Percentiles rank a stretch among this genome's conserved stretches.
phyloP scores from a whole-genome alignment of 2,329 filamentous ascomycete species.

The Fusarium udum region DNA sequence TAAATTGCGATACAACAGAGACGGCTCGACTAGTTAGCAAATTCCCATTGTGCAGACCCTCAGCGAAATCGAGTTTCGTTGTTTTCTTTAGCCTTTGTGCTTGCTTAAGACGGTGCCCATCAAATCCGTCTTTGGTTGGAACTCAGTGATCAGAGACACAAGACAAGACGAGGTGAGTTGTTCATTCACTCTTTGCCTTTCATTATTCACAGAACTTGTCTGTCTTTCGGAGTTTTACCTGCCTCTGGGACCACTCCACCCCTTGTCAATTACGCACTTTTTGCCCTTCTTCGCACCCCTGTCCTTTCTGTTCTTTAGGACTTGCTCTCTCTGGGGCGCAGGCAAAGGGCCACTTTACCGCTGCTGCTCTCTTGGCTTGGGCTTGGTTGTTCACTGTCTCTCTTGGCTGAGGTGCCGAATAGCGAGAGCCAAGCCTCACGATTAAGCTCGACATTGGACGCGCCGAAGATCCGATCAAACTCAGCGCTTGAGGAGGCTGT shows the following conservation, averaged over 20 bases:
- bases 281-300: slow-evolving; percentile 5
- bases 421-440: slow-evolving; percentile 36
- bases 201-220: not conserved
- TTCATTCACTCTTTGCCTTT: not conserved
- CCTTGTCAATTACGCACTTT: slow-evolving; percentile 23
- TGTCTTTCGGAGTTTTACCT: not conserved
- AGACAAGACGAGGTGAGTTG: slow-evolving; percentile 1
- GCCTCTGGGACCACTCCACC: slow-evolving; percentile 23
- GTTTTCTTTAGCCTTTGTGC: not conserved
- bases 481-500: slow-evolving; percentile 18
- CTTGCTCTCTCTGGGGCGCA: slow-evolving; percentile 22
- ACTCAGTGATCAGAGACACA: not conserved
- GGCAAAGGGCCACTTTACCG: slow-evolving; percentile 18
- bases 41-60: slow-evolving; percentile 18
- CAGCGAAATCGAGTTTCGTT: slow-evolving; percentile 14
- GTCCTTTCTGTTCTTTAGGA: not conserved
- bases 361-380: slow-evolving; percentile 1
- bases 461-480: slow-evolving; percentile 42
- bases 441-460: slow-evolving; percentile 15
- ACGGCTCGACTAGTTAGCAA: not conserved
- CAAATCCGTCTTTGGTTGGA: not conserved
- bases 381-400: slow-evolving; percentile 11
- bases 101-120: not conserved
- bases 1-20: slow-evolving; percentile 15
- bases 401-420: slow-evolving; percentile 37